A percentile compares a stretch with the other conserved stretches of the same genome.
phyloP scores from a whole-genome alignment of 768 basidiomycete species.

The Nidula microcarpa region DNA sequence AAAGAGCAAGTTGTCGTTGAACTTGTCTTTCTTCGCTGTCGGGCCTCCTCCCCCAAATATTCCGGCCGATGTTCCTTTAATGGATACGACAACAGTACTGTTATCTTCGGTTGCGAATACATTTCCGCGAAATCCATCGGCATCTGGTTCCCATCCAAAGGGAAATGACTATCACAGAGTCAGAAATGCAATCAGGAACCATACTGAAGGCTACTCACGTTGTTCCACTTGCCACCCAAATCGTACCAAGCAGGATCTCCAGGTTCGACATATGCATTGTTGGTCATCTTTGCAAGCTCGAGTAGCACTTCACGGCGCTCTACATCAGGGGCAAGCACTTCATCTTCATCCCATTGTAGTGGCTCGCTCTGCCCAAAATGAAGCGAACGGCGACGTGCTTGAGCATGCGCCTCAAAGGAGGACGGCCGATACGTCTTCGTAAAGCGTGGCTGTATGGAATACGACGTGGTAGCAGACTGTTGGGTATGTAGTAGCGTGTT shows the following conservation, averaged over 20 bases:
- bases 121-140: conserved; percentile 87
- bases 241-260: conserved; percentile 76
- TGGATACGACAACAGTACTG: conserved; percentile 77
- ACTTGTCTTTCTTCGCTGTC: conserved; percentile 87
- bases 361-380: conserved; percentile 40
- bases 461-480: conserved; percentile 16
- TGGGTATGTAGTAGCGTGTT: conserved; percentile 4
- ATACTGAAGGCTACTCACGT: conserved; percentile 26
- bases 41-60: conserved; percentile 72
- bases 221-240: conserved; percentile 61
- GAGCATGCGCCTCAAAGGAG: conserved; percentile 39
- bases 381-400: conserved; percentile 42
- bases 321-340: conserved; percentile 72
- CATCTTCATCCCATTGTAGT: conserved; percentile 72
- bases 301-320: conserved; percentile 73
- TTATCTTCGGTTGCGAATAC: conserved; percentile 87
- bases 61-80: conserved; percentile 92
- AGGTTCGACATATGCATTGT: conserved; percentile 79
- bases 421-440: conserved; percentile 41
- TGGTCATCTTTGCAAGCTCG: conserved; percentile 91
- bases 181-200: neutral
- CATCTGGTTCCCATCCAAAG: conserved; percentile 89
- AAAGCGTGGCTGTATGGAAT: conserved; percentile 33
- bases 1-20: conserved; percentile 92
- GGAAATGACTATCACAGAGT: conserved; percentile 55